Evolutionary conservation across 2,329 filamentous ascomycete genomes (phyloP), one percentile per base, ranked within the genome.

Genomic region (Neonectria coccinea): DNA sequence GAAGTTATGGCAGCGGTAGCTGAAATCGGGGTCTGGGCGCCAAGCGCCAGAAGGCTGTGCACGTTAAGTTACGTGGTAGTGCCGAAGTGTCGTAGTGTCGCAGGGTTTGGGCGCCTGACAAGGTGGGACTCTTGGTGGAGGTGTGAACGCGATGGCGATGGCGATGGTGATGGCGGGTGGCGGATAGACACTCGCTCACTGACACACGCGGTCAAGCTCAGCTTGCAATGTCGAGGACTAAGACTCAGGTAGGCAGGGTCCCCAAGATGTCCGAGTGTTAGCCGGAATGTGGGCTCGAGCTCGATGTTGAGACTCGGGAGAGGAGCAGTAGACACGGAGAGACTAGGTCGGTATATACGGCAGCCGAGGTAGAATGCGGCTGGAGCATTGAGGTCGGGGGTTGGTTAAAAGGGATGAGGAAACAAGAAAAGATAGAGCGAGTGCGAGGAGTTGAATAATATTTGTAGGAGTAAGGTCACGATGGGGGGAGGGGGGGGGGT

Each of bases 31-130:
- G 60, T 41, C 60, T 63, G 27, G 61, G 61, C 61, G 61, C 61
- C 56, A 59, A 59, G 61, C 45, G 51, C 33, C 54, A 47, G 41
- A 50, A 42, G 55, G 61, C 61, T 51, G 60, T 63, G 60, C 60
- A 55, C 55, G 54, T 51, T 52, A 31, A 29, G 42, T 42, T 51
- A 47, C 20, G 60, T 57, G 39, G 52, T 56, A 57, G 48, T 39
- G 41, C 60, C 47, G 54, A 55, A 55, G 54, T 58, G 56, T 48
- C 41, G 48, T 55, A 53, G 59, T 31, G 53, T 56, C 14, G 54
- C 27, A 42, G 59, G 52, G 53, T 29, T 18, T 16, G 51, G 56
- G 61, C 61, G 61, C 56, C 48, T 51, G 60, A 63, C 42, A 39
- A 50, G 48, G 55, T 59, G 61, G 51, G 61, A 59, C 51, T 55